A percentile compares a stretch with the other conserved stretches of the same genome.
Conservation (phyloP, 306 rosid species). For the Cercis canadensis region DNA sequence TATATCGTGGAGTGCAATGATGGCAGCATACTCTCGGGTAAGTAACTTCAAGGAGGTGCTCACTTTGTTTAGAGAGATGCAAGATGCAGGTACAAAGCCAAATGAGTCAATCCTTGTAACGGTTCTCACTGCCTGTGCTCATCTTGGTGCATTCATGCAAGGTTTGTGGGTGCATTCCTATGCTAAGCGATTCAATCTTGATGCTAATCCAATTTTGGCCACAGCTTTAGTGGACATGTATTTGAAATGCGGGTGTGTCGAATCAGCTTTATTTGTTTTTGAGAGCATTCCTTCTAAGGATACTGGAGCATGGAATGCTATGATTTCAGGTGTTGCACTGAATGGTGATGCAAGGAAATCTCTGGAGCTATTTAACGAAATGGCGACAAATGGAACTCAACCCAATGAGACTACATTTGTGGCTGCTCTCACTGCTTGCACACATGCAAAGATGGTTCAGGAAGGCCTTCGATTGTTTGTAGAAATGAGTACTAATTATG, state of each 20-base stretch:
- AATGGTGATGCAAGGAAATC: conserved; percentile 69
- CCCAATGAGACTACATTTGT: conserved; percentile 72
- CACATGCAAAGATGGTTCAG: conserved; percentile 63
- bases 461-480: conserved; percentile 65
- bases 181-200: conserved; percentile 31
- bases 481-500: conserved; percentile 48
- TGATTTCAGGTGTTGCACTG: conserved; percentile 69
- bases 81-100: conserved; percentile 34
- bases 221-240: conserved; percentile 68
- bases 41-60: conserved; percentile 49
- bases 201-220: conserved; percentile 49
- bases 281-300: conserved; percentile 37
- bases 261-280: conserved; percentile 38
- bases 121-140: conserved; percentile 56
- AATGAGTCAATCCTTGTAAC: conserved; percentile 48
- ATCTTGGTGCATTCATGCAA: conserved; percentile 49
- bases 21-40: conserved; percentile 45
- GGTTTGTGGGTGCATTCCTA: conserved; percentile 59
- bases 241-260: conserved; percentile 53
- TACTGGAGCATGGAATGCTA: conserved; percentile 72
- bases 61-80: conserved; percentile 50
- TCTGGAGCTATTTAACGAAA: conserved; percentile 53
- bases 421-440: conserved; percentile 67
- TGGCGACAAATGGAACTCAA: conserved; percentile 44
- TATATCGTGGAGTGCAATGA: conserved; percentile 46